Base-by-base conservation (phyloP, 75 land plant species). In the Picea sitchensis region DNA sequence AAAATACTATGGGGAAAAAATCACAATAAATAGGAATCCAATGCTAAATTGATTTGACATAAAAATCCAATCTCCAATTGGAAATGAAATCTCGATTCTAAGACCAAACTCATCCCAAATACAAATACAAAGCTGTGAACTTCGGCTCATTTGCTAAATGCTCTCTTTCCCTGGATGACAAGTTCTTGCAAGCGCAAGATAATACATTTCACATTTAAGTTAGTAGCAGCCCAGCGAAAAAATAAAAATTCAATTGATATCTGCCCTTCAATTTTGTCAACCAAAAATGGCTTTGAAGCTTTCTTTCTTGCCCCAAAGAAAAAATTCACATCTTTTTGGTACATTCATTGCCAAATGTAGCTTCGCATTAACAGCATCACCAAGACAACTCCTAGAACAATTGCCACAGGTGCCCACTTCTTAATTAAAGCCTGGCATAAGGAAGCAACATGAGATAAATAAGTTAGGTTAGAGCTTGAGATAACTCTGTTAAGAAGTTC, bases 321-420 rank as follows among this genome's bases (percentile, higher is more conserved):
- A 36, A 14, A 71, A 71, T 36, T 14, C 44, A 12, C 47, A 44
- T 44, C 9, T 12, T 41, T n/a, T 21, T 18, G 51, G 26, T 13
- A 38, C 12, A 44, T 9, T 76, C 38, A 90, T 89, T 84, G 84
- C 91, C 91, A 91, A 13, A 91, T 77, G 83, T 91, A 89, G n/a
- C 79, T 84, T 78, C 84, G 88, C 47, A 91, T 81, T 91, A 92
- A 93, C 62, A 97, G 91, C 36, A 96, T 86, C 41, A 96, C 73
- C 51, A 92, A 31, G 14, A 97, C 99, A 47, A 95, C 86, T 78
- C 93, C 95, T 20, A 94, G 59, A 59, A 97, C 99, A 82, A 97
- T 88, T 12, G 93, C 98, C 32, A 95, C 91, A 62, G 99, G 99
- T 13, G 99, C 98, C 94, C 94, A 97, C 77, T 95, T 95, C 73